Base-by-base conservation (phyloP, 331 rosid species). In the Malus hybrid region DNA sequence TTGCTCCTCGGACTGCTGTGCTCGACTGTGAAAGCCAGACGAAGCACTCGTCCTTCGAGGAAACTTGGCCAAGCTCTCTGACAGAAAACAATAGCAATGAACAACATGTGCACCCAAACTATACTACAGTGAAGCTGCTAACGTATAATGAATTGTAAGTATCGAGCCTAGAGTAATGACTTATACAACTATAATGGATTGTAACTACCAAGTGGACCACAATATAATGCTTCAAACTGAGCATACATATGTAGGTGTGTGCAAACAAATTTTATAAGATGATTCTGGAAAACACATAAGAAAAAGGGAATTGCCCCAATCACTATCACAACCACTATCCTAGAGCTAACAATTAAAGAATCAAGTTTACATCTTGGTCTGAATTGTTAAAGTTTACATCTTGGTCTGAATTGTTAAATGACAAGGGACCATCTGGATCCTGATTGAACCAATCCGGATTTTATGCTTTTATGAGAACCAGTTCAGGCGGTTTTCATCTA, bases 41-140 rank as follows among this genome's bases (percentile, higher is more conserved):
- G 93, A 82, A 50, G 82, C 79, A 81, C 83, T 77, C 2, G 93
- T 86, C 85, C 97, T 88, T 79, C 99, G 85, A 81, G 99, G 99
- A 75, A 88, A 95, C 87, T 95, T 95, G 83, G 92, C 88, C 82
- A 95, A 84, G 86, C 98, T 95, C 67, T 95, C 99, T 95, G 87
- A 30, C 48, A 79, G 75, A 62, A 78, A 71, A 61, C 10, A 78
- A 63, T 42, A 30, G 16, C n/a, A 29, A 52, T 29, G 55, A 74
- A 68, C 39, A 11, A 75, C 19, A 39, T 39, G 46, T 33, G 63
- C 5, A 14, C 34, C 60, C 63, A 74, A n/a, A 19, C 26, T 46
- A 26, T 44, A 57, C 11, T 9, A 29, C 3, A 34, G 11, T 1
- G 42, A 15, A 68, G 28, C n/a, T 9, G 34, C 55, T 26, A 46